phyloP scores from a whole-genome alignment of 371 early-diverging fungal species.

The Syncephalastrum contaminatum region DNA sequence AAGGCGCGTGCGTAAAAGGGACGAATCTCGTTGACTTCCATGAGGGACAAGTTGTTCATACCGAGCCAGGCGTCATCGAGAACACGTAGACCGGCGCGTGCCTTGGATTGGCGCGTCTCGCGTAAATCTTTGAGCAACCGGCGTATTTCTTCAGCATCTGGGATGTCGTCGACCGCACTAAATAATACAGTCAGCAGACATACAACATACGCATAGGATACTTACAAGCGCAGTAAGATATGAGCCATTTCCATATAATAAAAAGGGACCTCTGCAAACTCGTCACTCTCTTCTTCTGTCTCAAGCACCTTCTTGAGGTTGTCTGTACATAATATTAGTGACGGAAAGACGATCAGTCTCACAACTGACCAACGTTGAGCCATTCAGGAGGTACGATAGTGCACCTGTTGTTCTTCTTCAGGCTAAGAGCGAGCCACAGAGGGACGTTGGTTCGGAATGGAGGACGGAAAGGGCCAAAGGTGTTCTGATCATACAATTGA shows the following conservation, averaged over 20 bases:
- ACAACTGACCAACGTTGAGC: conserved; percentile 49
- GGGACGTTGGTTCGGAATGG: conserved; percentile 72
- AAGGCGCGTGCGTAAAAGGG: conserved; percentile 83
- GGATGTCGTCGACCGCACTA: conserved; percentile 77
- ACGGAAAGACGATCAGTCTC: too few relatives aligned
- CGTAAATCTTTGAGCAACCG: conserved; percentile 79
- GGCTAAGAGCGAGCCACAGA: conserved; percentile 84
- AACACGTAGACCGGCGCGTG: conserved; percentile 66
- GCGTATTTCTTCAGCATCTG: conserved; percentile 66
- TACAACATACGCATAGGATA: conserved; percentile 1
- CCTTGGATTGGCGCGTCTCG: conserved; percentile 82
- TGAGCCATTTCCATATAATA: conserved; percentile 83
- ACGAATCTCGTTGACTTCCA: conserved; percentile 89
- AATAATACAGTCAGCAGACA: background rate
- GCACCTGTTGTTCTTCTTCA: conserved; percentile 82
- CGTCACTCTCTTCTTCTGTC: conserved; percentile 55
- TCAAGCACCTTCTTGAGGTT: conserved; percentile 55
- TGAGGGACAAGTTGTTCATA: conserved; percentile 79
- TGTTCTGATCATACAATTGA: conserved; percentile 53
- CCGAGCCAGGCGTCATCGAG: conserved; percentile 71
- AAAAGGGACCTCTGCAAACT: conserved; percentile 75
- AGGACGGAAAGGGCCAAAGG: conserved; percentile 77
- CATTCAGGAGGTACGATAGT: conserved; percentile 82
- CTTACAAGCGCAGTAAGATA: conserved; percentile 71
- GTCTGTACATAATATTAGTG: conserved; percentile 29